phyloP scores from a whole-genome alignment of 1,284 basidiomycete genomes.

The Thecaphora thlaspeos region DNA sequence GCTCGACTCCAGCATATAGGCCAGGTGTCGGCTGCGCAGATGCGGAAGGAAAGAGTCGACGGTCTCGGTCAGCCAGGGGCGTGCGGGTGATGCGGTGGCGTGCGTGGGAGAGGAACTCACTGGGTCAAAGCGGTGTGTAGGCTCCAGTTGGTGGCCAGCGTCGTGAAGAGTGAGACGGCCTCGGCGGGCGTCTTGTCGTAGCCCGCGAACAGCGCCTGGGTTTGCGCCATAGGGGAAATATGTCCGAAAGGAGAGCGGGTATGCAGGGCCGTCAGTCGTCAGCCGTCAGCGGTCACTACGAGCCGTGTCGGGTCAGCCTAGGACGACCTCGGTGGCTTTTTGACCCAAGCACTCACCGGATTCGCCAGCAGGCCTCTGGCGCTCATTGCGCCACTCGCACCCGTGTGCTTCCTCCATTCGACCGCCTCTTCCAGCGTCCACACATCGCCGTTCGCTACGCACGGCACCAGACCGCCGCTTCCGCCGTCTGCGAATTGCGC shows the following conservation, averaged over 20 bases:
- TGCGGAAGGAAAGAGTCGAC: background rate
- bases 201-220: conserved; percentile 64
- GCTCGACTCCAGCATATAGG: conserved; percentile 65
- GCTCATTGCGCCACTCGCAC: conserved; percentile 65
- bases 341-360: conserved; percentile 62
- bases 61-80: too few species aligned
- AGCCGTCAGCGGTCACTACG: too few species aligned
- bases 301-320: too few species aligned
- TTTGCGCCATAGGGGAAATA: background rate
- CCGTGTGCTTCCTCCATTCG: conserved; percentile 60
- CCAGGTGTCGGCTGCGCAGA: conserved; percentile 59
- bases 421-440: conserved; percentile 62
- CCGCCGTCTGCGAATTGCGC: conserved; percentile 38
- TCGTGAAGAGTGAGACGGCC: conserved; percentile 62
- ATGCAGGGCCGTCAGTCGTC: too few species aligned
- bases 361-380: conserved; percentile 66
- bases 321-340: too few species aligned
- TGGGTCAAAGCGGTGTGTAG: conserved; percentile 63
- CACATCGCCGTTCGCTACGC: conserved; percentile 65
- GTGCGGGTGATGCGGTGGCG: too few species aligned
- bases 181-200: conserved; percentile 62
- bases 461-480: conserved; percentile 61
- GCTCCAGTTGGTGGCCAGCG: conserved; percentile 61
- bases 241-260: too few species aligned
- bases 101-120: conserved; percentile 16